Percentiles rank a stretch among this genome's conserved stretches.
Evolutionary conservation across 805 yeast species (phyloP).

Genomic region (Myxozyma melibiosi): DNA sequence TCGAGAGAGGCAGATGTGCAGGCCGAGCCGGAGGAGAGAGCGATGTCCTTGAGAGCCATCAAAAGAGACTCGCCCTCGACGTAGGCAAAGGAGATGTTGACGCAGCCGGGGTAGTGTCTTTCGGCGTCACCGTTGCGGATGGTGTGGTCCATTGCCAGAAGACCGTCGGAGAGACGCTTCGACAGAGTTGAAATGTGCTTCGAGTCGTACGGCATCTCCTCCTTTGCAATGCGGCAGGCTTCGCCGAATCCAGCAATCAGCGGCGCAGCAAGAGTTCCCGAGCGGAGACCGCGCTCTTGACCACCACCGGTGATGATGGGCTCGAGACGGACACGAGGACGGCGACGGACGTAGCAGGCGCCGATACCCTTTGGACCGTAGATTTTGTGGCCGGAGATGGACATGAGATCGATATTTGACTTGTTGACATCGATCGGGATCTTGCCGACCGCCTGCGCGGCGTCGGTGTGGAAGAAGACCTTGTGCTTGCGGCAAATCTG

Average conservation of each 20-base stretch:
- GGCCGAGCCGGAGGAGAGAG: slow-evolving; percentile 94
- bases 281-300: slow-evolving; percentile 96
- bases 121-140: slow-evolving; percentile 81
- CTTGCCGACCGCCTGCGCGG: slow-evolving; percentile 97
- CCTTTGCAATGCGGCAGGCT: slow-evolving; percentile 81
- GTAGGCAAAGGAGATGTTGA: slow-evolving; percentile 93
- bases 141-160: slow-evolving; percentile 83
- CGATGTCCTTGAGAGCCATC: slow-evolving; percentile 97
- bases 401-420: slow-evolving; percentile 88
- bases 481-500: slow-evolving; percentile 79
- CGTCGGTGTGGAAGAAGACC: slow-evolving; percentile 96
- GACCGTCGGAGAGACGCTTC: slow-evolving; percentile 67
- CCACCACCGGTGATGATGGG: slow-evolving; percentile 98
- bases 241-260: slow-evolving; percentile 95
- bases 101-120: slow-evolving; percentile 88
- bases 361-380: slow-evolving; percentile 99
- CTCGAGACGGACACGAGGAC: slow-evolving; percentile 96
- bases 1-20: slow-evolving; percentile 98
- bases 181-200: slow-evolving; percentile 72
- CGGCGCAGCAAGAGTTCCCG: slow-evolving; percentile 98
- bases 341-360: slow-evolving; percentile 91
- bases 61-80: slow-evolving; percentile 96
- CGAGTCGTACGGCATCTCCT: slow-evolving; percentile 74
- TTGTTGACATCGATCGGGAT: slow-evolving; percentile 90
- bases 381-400: slow-evolving; percentile 93